Evolutionary conservation across 192 early-diverging fungal genomes (phyloP), one percentile per base, ranked within the genome.

Genomic region (Lunasporangiospora selenospora): DNA sequence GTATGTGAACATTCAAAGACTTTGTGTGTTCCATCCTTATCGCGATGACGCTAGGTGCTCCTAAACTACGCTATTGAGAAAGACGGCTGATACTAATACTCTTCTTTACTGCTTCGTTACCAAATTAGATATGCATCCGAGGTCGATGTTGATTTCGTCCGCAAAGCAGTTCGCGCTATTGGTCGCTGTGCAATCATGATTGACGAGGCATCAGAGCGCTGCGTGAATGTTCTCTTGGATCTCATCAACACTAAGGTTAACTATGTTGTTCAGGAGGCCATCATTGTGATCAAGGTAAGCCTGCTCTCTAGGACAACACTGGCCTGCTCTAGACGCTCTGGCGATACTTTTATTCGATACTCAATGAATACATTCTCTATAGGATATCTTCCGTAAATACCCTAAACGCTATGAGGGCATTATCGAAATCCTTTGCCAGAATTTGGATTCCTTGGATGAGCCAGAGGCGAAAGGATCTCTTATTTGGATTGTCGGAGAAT

Each of bases 401-500:
- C 96, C 97, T 36, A 83, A 82, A 32, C 79, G 81, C 34, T 97
- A 96, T 65, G 93, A 93, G 53, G 88, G 85, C 24, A 91, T 94
- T 13, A 92, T 95, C 46, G 84, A 89, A 15, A 87, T 89, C 0
- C 81, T 99, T 24, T 98, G 97, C 82, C 88, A 97, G 58, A 90
- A 93, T 66, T 65, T 96, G 6, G 97, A 99, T 53, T 84, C 82
- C 3, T 73, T 98, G 36, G 89, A 95, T 69, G 96, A 97, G 75
- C 90, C 94, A 4, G 93, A 95, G 21, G 94, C 97, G 6, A 91
- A 91, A 34, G 95, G 90, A 10, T 89, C 94, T 2, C 67, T 97
- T 52, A 89, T 96, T 64, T 99, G 97, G 97, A 95, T 96, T 54
- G 76, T 99, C 77, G 97, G 97, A 61, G 95, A 99, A 66, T 97